Evolutionary conservation across 257 asterid species (phyloP), one percentile per base, ranked within the genome.

Genomic region (Solanum rostratum): DNA sequence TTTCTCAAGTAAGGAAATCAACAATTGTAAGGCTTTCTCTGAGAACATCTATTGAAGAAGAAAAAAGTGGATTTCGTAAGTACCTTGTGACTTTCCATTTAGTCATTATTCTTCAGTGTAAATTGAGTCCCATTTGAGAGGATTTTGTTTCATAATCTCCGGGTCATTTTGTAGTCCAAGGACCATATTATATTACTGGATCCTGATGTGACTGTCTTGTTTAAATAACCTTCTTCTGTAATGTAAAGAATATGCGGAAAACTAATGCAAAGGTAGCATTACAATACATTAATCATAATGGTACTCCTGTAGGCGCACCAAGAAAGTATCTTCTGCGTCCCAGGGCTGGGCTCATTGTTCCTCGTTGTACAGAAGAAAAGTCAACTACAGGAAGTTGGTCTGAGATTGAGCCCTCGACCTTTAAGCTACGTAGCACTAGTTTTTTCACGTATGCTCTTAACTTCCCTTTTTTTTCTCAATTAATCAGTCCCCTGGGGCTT

Each of bases 401-500:
- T 45, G 88, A 84, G 76, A 91, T 97, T 82, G 90, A 91, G 49
- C 99, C 99, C 71, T 94, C 97, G 14, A 88, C 87, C n/a, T 97
- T 97, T 88, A 94, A 89, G 85, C 97, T 97, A 71, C 97, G 98
- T 19, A 97, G 98, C 39, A 97, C 90, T 4, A 95, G 87, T 91
- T 97, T 84, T 92, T 97, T 97, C 52, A 94, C 89, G 98, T 97
- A 97, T 76, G 93, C 54, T 83, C 27, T 70, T 76, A 20, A 63
- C 79, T 57, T 70, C 79, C 33, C 78, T 33, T 65, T 22, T 63
- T 63, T 10, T 82, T 16, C 19, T 71, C 46, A 52, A 1, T 54
- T 70, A 62, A 70, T 53, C 69, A 0, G 19, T 78, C 24, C 43
- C 2, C 8, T 15, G 18, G 2, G 2, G 2, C 39, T 76, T 45